These are phyloP conservation scores for Prosopis cineraria DNA, from an alignment of 306 rosid species.

Conservation along the genomic window DNA sequence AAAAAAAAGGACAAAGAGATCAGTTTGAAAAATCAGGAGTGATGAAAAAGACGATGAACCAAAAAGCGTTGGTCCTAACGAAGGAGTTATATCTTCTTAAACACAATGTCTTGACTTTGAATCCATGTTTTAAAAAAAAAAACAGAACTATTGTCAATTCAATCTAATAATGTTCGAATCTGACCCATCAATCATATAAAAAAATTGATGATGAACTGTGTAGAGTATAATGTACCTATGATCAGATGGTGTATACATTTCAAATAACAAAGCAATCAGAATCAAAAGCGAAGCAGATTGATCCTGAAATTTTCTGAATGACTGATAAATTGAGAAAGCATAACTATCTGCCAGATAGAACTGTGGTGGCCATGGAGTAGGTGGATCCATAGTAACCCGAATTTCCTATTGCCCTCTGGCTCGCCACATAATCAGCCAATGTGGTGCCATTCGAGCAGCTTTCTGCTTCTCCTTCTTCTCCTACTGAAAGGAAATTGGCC, in stretches of 20 bases:
- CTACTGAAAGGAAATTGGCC: conserved; percentile 56
- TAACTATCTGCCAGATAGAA: conserved; percentile 48
- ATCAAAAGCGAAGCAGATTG: conserved; percentile 1
- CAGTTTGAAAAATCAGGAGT: too few species aligned
- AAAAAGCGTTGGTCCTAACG: too few species aligned
- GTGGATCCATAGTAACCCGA: conserved; percentile 36
- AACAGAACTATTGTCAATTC: too few species aligned
- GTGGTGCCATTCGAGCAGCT: conserved; percentile 20
- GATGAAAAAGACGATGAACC: too few species aligned
- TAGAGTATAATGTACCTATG: too few species aligned
- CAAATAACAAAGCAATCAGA: conserved; percentile 6
- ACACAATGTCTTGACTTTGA: too few species aligned
- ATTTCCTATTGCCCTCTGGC: conserved; percentile 17
- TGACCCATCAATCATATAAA: too few species aligned
- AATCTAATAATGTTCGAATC: too few species aligned
- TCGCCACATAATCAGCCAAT: conserved; percentile 32
- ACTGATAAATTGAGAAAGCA: neutral
- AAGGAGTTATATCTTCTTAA: too few species aligned
- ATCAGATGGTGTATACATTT: conserved; percentile 3
- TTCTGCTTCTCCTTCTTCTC: conserved; percentile 16
- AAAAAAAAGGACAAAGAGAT: neutral
- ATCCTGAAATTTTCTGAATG: neutral
- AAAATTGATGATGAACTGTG: too few species aligned
- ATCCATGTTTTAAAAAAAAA: too few species aligned
- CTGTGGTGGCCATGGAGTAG: conserved; percentile 49